These are phyloP conservation scores for Apophysomyces elegans DNA, from an alignment of 371 early-diverging fungal species.

Conservation along the genomic window DNA sequence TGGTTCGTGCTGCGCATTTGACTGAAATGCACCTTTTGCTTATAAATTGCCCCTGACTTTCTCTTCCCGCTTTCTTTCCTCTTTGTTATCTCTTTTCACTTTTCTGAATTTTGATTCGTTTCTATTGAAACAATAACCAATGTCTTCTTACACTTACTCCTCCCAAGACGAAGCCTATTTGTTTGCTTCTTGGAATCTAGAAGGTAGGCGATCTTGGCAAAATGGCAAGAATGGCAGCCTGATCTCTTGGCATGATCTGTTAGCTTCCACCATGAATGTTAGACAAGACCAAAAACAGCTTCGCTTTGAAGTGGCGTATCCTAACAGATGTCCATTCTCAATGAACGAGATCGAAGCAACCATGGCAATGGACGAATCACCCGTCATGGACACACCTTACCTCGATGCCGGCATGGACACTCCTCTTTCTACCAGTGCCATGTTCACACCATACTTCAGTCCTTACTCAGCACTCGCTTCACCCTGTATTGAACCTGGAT, in stretches of 20 bases:
- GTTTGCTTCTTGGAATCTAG: neutral
- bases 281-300: neutral
- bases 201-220: neutral
- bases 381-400: conserved; percentile 41
- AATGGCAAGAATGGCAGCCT: neutral
- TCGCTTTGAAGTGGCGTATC: neutral
- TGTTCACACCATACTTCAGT: conserved; percentile 37
- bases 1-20: conserved; percentile 5
- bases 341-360: neutral
- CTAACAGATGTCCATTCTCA: neutral
- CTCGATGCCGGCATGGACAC: conserved; percentile 34
- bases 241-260: neutral
- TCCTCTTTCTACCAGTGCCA: conserved; percentile 34
- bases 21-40: neutral
- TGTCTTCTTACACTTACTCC: neutral
- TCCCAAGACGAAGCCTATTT: neutral
- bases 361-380: conserved; percentile 21
- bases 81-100: neutral
- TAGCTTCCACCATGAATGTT: neutral
- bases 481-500: neutral
- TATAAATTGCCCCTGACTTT: conserved; percentile 9
- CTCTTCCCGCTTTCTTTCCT: neutral
- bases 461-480: conserved; percentile 37
- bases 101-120: neutral
- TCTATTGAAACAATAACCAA: neutral